phyloP scores from a whole-genome alignment of 2,329 filamentous ascomycete genomes.

The Neonectria ditissima region DNA sequence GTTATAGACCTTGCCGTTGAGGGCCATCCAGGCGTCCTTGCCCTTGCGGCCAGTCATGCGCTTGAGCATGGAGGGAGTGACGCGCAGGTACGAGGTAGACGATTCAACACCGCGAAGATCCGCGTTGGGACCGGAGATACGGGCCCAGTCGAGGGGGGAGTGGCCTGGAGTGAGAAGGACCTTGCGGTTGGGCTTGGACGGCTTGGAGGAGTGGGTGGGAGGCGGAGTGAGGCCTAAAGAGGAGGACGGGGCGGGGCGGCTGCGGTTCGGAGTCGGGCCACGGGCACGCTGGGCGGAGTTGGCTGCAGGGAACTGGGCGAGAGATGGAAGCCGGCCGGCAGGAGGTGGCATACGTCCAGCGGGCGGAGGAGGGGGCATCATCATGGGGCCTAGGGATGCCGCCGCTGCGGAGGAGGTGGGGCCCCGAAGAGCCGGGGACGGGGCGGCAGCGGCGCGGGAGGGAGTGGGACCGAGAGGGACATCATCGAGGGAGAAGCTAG shows the following conservation, averaged over 20 bases:
- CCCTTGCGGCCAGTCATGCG: slow-evolving; percentile 84
- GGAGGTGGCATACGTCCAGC: slow-evolving; percentile 39
- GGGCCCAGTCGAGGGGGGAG: slow-evolving; percentile 96
- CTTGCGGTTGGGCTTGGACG: slow-evolving; percentile 71
- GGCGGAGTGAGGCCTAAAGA: slow-evolving; percentile 65
- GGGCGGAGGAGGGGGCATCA: slow-evolving; percentile 49
- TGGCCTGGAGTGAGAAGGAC: slow-evolving; percentile 89
- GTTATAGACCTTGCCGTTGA: slow-evolving; percentile 94
- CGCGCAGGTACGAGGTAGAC: slow-evolving; percentile 70
- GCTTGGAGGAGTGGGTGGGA: slow-evolving; percentile 64
- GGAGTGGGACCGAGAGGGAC: slow-evolving; percentile 41
- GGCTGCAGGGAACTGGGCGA: slow-evolving; percentile 61
- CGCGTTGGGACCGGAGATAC: slow-evolving; percentile 72
- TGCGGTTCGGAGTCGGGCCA: slow-evolving; percentile 57
- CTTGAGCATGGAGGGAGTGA: slow-evolving; percentile 85
- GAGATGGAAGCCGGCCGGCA: slow-evolving; percentile 47
- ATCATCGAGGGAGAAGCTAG: slow-evolving; percentile 60
- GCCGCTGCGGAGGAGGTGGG: slow-evolving; percentile 27
- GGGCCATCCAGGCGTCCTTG: slow-evolving; percentile 88
- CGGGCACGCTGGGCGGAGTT: slow-evolving; percentile 65
- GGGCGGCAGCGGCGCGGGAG: slow-evolving; percentile 38
- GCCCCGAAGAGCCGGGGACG: slow-evolving; percentile 34
- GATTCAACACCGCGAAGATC: slow-evolving; percentile 75
- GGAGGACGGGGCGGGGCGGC: slow-evolving; percentile 44
- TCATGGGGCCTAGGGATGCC: slow-evolving; percentile 40